Percentiles rank a stretch among this genome's conserved stretches.
phyloP scores from a whole-genome alignment of 148 eudicot genomes.

The Fagopyrum esculentum region DNA sequence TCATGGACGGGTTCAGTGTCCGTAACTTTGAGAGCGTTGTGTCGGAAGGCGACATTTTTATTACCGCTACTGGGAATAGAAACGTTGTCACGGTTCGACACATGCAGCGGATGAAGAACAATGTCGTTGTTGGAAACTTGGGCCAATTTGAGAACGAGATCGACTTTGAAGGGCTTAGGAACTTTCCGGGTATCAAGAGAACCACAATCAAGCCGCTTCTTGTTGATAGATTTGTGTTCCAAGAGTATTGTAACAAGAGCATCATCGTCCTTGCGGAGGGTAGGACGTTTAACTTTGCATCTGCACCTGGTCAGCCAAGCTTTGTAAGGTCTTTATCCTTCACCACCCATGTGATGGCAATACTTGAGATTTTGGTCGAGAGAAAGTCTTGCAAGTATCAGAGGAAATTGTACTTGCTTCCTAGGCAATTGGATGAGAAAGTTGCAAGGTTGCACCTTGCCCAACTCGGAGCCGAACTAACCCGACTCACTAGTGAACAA shows the following conservation, averaged over 20 bases:
- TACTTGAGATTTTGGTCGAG: constrained; percentile 91
- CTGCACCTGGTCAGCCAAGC: constrained; percentile 97
- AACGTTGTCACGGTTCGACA: constrained; percentile 81
- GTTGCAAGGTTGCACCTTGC: no score
- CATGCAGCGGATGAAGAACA: constrained; percentile 97
- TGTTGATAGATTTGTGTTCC: constrained; percentile 78
- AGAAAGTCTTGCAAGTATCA: constrained; percentile 59
- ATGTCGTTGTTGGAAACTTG: constrained; percentile 91
- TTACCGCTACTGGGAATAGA: constrained; percentile 91
- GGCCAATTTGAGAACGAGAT: constrained; percentile 97
- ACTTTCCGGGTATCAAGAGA: constrained; percentile 72
- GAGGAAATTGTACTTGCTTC: constrained; percentile 85
- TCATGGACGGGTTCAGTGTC: constrained; percentile 77
- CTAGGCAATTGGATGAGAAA: constrained; percentile 25
- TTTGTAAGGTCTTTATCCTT: constrained; percentile 94
- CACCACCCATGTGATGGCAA: constrained; percentile 91
- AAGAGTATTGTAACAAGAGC: constrained; percentile 48
- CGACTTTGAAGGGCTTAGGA: constrained; percentile 81
- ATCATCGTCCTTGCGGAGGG: constrained; percentile 87
- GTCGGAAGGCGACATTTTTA: constrained; percentile 69
- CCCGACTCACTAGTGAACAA: no score
- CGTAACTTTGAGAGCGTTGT: constrained; percentile 62
- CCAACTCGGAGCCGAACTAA: no score
- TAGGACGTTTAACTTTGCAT: constrained; percentile 88
- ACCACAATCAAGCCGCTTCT: constrained; percentile 76